phyloP scores from a whole-genome alignment of 1,284 basidiomycete species.

The Agroathelia rolfsii region DNA sequence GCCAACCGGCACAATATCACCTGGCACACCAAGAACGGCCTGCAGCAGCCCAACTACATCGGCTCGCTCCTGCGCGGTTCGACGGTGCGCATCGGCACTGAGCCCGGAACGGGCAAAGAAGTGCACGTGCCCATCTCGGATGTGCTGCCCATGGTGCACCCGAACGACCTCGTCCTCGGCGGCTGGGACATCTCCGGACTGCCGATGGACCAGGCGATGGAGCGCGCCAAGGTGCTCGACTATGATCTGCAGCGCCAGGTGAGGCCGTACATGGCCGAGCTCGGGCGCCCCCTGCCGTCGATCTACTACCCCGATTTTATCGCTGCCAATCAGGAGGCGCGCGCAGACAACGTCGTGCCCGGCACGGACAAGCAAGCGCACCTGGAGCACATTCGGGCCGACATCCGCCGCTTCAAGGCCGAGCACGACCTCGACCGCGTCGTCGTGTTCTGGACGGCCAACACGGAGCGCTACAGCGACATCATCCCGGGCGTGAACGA shows the following conservation, averaged over 20 bases:
- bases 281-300: slow-evolving; percentile 83
- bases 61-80: slow-evolving; percentile 91
- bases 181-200: slow-evolving; percentile 95
- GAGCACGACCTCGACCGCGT: slow-evolving; percentile 79
- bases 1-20: slow-evolving; percentile 93
- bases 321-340: slow-evolving; percentile 94
- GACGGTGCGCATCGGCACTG: slow-evolving; percentile 85
- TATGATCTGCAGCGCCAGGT: slow-evolving; percentile 97
- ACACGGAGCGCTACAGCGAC: slow-evolving; percentile 96
- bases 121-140: slow-evolving; percentile 90
- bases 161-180: slow-evolving; percentile 94
- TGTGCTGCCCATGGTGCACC: slow-evolving; percentile 96
- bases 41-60: slow-evolving; percentile 95
- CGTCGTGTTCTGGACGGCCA: slow-evolving; percentile 96
- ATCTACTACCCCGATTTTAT: slow-evolving; percentile 97
- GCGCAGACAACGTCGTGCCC: slow-evolving; percentile 87
- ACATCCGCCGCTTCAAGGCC: slow-evolving; percentile 91
- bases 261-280: slow-evolving; percentile 72
- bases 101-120: slow-evolving; percentile 80
- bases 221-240: slow-evolving; percentile 88
- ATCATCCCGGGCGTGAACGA: slow-evolving; percentile 95
- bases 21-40: slow-evolving; percentile 91
- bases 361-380: slow-evolving; percentile 86
- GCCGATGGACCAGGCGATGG: slow-evolving; percentile 87
- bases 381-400: slow-evolving; percentile 84